phyloP scores from a whole-genome alignment of 1,284 basidiomycete species.

The Testicularia cyperi region DNA sequence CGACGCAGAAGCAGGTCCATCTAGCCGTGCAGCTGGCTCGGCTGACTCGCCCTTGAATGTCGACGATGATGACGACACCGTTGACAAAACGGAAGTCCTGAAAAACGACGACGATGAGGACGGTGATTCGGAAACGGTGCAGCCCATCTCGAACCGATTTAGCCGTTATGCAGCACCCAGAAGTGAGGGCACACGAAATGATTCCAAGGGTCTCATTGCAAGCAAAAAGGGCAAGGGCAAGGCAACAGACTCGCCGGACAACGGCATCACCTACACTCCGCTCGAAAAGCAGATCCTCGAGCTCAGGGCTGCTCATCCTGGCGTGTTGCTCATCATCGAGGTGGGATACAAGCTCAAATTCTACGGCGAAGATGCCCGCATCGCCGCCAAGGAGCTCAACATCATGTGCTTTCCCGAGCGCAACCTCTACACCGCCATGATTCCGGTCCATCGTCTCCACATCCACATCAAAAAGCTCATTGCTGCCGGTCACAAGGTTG shows the following conservation, averaged over 20 bases:
- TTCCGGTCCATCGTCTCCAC: conserved; percentile 77
- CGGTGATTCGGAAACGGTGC: not conserved
- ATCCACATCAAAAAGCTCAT: conserved; percentile 81
- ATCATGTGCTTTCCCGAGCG: conserved; percentile 73
- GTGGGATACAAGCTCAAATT: conserved; percentile 67
- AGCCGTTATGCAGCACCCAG: conserved; percentile 4
- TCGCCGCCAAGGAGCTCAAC: conserved; percentile 77
- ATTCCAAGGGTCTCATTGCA: conserved; percentile 33
- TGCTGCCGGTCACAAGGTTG: conserved; percentile 78
- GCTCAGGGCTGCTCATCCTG: conserved; percentile 64
- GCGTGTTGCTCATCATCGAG: conserved; percentile 79
- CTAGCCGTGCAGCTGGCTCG: not conserved
- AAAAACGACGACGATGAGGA: not conserved
- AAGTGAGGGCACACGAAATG: no score
- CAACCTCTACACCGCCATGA: conserved; percentile 79
- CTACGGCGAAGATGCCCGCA: conserved; percentile 85
- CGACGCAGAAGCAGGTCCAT: not conserved
- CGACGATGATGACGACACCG: conserved; percentile 4
- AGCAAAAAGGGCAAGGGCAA: conserved; percentile 54
- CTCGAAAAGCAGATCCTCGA: conserved; percentile 56
- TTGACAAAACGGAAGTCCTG: no score
- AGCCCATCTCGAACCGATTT: conserved; percentile 9
- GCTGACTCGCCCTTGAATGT: conserved; percentile 2
- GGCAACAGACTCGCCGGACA: conserved; percentile 18
- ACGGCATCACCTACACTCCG: conserved; percentile 62